phyloP scores from a whole-genome alignment of 371 early-diverging fungal genomes.

The Saksenaea oblongispora region DNA sequence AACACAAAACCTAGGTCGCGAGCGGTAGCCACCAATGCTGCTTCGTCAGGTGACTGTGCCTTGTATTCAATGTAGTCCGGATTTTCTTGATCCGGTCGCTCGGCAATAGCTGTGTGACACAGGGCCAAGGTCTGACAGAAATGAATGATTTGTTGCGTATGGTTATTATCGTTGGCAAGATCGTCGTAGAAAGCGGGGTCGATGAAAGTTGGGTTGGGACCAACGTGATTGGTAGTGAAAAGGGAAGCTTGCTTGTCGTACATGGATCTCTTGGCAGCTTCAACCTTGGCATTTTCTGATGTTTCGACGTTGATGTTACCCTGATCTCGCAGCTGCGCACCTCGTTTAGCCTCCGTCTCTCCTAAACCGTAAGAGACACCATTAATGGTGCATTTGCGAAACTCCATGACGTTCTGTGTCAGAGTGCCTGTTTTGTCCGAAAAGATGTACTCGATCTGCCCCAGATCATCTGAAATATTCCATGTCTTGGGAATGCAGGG shows the following conservation, averaged over 20 bases:
- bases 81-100: conserved; percentile 46
- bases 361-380: conserved; percentile 78
- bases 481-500: conserved; percentile 87
- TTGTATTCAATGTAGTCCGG: conserved; percentile 69
- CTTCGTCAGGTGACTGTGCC: conserved; percentile 94
- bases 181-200: conserved; percentile 46
- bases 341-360: conserved; percentile 36
- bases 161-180: conserved; percentile 22
- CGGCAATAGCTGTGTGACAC: conserved; percentile 91
- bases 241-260: conserved; percentile 32
- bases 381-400: conserved; percentile 78
- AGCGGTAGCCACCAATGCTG: conserved; percentile 88
- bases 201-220: conserved; percentile 44
- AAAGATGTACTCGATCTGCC: conserved; percentile 94
- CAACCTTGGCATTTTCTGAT: conserved; percentile 12
- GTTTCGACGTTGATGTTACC: not conserved
- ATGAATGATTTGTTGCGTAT: conserved; percentile 33
- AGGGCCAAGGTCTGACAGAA: conserved; percentile 87
- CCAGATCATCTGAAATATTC: conserved; percentile 82
- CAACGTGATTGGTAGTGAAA: conserved; percentile 37
- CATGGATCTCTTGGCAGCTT: conserved; percentile 26
- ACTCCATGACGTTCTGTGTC: conserved; percentile 81
- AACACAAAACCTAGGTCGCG: conserved; percentile 81
- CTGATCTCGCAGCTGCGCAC: conserved; percentile 26
- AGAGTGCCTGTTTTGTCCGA: conserved; percentile 92